A percentile compares a stretch with the other conserved stretches of the same genome.
phyloP scores from a whole-genome alignment of 495 filamentous ascomycete species.

The Aspergillus sparsus region DNA sequence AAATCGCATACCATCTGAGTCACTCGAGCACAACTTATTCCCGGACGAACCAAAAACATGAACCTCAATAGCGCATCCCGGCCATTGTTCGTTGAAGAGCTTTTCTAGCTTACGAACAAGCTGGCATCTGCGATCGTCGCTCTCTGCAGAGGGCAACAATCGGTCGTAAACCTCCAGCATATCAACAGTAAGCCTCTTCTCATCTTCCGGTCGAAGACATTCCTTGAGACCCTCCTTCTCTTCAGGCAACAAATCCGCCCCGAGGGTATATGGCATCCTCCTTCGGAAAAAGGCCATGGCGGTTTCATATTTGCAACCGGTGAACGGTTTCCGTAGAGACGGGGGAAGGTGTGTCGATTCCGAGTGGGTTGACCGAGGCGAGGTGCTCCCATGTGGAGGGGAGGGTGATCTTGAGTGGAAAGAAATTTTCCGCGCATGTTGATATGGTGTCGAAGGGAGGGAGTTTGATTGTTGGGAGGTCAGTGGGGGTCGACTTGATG shows the following conservation, averaged over 20 bases:
- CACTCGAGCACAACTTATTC: slow-evolving; percentile 90
- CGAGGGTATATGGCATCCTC: slow-evolving; percentile 90
- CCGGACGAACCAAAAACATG: slow-evolving; percentile 97
- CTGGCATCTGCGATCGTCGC: slow-evolving; percentile 69
- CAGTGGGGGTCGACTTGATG: slow-evolving; percentile 44
- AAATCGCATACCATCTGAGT: slow-evolving; percentile 80
- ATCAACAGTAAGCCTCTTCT: slow-evolving; percentile 73
- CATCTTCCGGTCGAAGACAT: slow-evolving; percentile 71
- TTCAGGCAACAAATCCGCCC: slow-evolving; percentile 69
- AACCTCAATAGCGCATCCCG: slow-evolving; percentile 83
- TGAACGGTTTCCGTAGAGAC: slow-evolving; percentile 58
- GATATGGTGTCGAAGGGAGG: slow-evolving; percentile 90
- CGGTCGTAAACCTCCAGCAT: slow-evolving; percentile 81
- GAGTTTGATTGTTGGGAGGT: slow-evolving; percentile 80
- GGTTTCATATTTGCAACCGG: slow-evolving; percentile 81
- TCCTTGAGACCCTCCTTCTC: slow-evolving; percentile 65
- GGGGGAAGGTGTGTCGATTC: slow-evolving; percentile 76
- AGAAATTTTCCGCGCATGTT: slow-evolving; percentile 79
- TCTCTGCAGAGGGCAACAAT: slow-evolving; percentile 79
- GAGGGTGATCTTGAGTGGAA: slow-evolving; percentile 86
- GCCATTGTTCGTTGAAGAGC: slow-evolving; percentile 87
- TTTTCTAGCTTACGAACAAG: slow-evolving; percentile 84
- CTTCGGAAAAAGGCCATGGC: slow-evolving; percentile 69
- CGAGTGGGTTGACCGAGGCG: slow-evolving; percentile 86
- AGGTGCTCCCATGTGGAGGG: slow-evolving; percentile 75